phyloP scores from a whole-genome alignment of 2,329 filamentous ascomycete genomes.

The Cercospora sojina region DNA sequence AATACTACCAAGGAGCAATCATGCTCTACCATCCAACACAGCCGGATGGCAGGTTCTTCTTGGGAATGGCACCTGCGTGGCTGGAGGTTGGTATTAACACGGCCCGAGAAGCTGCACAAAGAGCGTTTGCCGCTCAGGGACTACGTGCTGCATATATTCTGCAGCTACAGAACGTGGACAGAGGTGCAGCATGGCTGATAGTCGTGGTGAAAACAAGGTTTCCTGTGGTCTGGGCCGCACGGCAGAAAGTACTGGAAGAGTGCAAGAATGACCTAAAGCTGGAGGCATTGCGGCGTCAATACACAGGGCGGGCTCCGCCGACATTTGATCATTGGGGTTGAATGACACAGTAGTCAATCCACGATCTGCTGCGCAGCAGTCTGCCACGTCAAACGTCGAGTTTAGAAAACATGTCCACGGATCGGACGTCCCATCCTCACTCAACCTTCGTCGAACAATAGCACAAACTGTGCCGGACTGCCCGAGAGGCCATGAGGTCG shows the following conservation, averaged over 20 bases:
- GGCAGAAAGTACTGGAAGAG: background rate
- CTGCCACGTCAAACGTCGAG: background rate
- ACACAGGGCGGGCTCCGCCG: background rate
- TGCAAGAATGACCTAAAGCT: background rate
- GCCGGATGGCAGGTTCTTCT: background rate
- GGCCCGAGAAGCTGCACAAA: background rate
- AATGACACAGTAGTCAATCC: background rate
- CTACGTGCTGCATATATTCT: background rate
- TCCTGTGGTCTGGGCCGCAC: background rate
- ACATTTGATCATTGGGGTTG: background rate
- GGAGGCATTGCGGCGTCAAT: background rate
- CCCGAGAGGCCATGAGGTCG: too few species aligned
- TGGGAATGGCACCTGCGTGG: background rate
- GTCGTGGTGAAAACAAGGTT: background rate
- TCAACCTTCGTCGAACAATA: background rate
- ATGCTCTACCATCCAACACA: background rate
- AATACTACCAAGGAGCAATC: too few species aligned
- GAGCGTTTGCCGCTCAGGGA: background rate
- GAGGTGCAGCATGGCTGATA: background rate
- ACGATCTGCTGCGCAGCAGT: background rate
- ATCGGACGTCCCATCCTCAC: background rate
- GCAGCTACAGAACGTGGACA: background rate
- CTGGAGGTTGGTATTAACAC: background rate
- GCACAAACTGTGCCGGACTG: background rate
- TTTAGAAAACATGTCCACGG: background rate